Conservation (phyloP, 179 eudicot species). For the Gypsophila paniculata region DNA sequence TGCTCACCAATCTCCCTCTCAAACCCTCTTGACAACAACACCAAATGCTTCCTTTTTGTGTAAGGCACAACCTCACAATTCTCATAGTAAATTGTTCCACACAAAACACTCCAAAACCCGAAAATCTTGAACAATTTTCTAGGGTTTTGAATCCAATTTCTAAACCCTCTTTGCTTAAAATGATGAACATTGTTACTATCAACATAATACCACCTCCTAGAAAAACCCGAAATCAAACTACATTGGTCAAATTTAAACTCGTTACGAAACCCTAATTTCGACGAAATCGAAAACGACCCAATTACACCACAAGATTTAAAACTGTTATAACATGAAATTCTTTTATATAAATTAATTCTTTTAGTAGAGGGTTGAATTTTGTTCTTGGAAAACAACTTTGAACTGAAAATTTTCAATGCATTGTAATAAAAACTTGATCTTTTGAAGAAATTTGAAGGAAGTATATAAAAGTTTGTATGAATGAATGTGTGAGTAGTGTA, state of each 20-base stretch:
- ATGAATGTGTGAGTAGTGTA: background rate
- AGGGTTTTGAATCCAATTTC: conserved; percentile 47
- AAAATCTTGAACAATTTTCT: conserved; percentile 37
- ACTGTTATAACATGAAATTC: conserved; percentile 17
- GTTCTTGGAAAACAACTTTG: conserved; percentile 32
- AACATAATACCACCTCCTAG: conserved; percentile 50
- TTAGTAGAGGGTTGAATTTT: conserved; percentile 23
- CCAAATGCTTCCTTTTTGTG: conserved; percentile 72
- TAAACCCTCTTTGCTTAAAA: conserved; percentile 47
- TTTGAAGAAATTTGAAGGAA: background rate
- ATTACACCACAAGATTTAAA: conserved; percentile 16
- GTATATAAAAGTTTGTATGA: background rate
- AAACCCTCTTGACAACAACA: conserved; percentile 43
- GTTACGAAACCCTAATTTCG: conserved; percentile 27
- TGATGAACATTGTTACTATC: conserved; percentile 50
- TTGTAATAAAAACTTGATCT: conserved; percentile 41
- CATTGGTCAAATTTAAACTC: conserved; percentile 23
- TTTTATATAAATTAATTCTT: conserved; percentile 11
- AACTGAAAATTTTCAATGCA: conserved; percentile 28
- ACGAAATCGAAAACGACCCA: conserved; percentile 33
- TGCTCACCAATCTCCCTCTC: conserved; percentile 60
- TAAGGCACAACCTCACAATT: conserved; percentile 69
- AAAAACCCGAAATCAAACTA: conserved; percentile 24
- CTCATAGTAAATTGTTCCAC: conserved; percentile 57
- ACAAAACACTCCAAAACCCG: conserved; percentile 48